Conservation (phyloP, 257 asterid species). For the Lycium barbarum region DNA sequence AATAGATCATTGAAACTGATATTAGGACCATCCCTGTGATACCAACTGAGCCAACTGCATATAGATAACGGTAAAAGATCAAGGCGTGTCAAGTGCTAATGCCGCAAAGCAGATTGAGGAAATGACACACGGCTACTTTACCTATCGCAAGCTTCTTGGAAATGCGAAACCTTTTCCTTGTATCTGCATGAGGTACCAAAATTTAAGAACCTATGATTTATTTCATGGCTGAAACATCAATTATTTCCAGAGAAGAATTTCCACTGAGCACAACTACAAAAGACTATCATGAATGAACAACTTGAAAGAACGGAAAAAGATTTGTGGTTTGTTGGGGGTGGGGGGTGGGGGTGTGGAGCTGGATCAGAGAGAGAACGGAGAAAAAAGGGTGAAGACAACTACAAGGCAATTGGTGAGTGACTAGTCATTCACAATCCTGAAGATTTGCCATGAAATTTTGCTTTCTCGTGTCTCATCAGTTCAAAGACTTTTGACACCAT, state of each 20-base stretch:
- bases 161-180: neutral
- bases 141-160: neutral
- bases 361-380: neutral
- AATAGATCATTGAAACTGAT: slow-evolving; percentile 29
- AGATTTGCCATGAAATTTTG: neutral
- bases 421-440: slow-evolving; percentile 6
- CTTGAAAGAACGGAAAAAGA: neutral
- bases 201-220: neutral
- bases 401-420: neutral
- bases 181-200: neutral
- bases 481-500: neutral
- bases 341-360: neutral
- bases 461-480: slow-evolving; percentile 7
- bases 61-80: slow-evolving; percentile 13
- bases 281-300: slow-evolving; percentile 21
- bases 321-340: too few relatives aligned
- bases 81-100: neutral
- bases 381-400: neutral
- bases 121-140: neutral
- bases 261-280: neutral
- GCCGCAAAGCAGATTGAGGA: slow-evolving; percentile 22
- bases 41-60: slow-evolving; percentile 43
- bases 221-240: neutral
- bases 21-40: slow-evolving; percentile 19
- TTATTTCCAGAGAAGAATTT: neutral